phyloP scores from a whole-genome alignment of 2,329 filamentous ascomycete genomes.

The Botryotinia globosa region DNA sequence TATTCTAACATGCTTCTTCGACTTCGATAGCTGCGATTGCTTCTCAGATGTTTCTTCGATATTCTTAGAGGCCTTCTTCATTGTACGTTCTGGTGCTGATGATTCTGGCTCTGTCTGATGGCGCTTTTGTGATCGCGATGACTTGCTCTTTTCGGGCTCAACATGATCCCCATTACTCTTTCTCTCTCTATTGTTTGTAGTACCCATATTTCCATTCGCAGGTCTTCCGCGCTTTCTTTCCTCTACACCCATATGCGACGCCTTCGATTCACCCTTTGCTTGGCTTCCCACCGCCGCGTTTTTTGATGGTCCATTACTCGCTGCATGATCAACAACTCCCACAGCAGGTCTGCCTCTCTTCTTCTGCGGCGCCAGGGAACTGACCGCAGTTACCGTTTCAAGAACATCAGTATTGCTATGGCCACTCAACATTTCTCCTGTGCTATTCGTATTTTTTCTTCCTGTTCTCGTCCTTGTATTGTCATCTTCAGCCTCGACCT shows the following conservation, averaged over 20 bases:
- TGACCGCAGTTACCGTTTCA: conserved; percentile 7
- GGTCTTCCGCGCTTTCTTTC: not conserved
- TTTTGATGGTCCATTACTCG: not conserved
- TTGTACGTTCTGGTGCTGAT: not conserved
- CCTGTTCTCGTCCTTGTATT: not conserved
- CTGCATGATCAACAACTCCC: not conserved
- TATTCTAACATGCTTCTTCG: conserved; percentile 17
- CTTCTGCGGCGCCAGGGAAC: conserved; percentile 9
- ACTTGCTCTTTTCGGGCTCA: not conserved
- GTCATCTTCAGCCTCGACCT: not conserved
- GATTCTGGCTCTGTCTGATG: not conserved
- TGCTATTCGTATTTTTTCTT: not conserved
- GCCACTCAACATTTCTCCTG: not conserved
- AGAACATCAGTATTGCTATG: not conserved
- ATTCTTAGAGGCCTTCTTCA: not conserved
- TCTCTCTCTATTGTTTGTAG: not conserved
- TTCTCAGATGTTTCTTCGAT: not conserved
- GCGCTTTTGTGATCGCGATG: conserved; percentile 4
- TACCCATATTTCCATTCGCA: not conserved
- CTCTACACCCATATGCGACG: not conserved
- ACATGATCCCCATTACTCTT: not conserved
- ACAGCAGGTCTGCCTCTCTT: conserved; percentile 8
- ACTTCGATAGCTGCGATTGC: not conserved
- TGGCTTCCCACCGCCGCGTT: not conserved
- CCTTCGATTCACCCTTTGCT: not conserved